These are phyloP conservation scores for Fusarium sp. DNA, from an alignment of 2,329 filamentous ascomycete species.

Conservation along the genomic window DNA sequence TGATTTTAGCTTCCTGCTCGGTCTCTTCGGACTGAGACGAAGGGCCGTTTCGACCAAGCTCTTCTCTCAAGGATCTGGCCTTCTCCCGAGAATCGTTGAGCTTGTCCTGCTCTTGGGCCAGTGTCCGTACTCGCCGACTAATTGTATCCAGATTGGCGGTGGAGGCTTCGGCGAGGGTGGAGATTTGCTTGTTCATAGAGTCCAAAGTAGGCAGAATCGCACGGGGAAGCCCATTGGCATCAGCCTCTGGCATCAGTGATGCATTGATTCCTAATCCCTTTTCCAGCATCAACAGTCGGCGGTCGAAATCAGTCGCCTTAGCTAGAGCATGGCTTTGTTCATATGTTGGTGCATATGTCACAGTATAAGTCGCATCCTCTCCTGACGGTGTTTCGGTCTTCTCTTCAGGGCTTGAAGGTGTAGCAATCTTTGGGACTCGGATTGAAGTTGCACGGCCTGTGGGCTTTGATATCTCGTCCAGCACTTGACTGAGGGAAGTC, in stretches of 20 bases:
- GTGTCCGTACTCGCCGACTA: slow-evolving; percentile 74
- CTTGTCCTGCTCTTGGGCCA: slow-evolving; percentile 78
- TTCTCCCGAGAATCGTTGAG: slow-evolving; percentile 73
- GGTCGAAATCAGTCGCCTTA: slow-evolving; percentile 89
- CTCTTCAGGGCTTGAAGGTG: slow-evolving; percentile 24
- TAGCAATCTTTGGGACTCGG: slow-evolving; percentile 18
- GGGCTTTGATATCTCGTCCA: slow-evolving; percentile 71
- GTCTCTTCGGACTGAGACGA: slow-evolving; percentile 60
- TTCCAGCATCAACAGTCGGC: slow-evolving; percentile 82
- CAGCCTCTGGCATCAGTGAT: slow-evolving; percentile 71
- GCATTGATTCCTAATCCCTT: slow-evolving; percentile 82
- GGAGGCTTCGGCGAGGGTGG: slow-evolving; percentile 77
- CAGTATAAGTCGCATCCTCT: slow-evolving; percentile 66
- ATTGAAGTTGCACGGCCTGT: slow-evolving; percentile 22
- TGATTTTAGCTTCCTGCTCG: slow-evolving; percentile 87
- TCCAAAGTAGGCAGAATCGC: slow-evolving; percentile 87
- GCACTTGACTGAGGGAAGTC: slow-evolving; percentile 74
- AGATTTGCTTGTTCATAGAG: slow-evolving; percentile 82
- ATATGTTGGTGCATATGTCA: slow-evolving; percentile 72
- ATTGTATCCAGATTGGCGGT: slow-evolving; percentile 79
- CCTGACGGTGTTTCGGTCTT: slow-evolving; percentile 32
- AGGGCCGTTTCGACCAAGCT: slow-evolving; percentile 60
- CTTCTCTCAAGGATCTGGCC: slow-evolving; percentile 71
- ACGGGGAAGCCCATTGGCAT: slow-evolving; percentile 65
- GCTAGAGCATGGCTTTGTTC: slow-evolving; percentile 77